phyloP scores from a whole-genome alignment of 768 basidiomycete species.

The Lactarius sanguifluus region DNA sequence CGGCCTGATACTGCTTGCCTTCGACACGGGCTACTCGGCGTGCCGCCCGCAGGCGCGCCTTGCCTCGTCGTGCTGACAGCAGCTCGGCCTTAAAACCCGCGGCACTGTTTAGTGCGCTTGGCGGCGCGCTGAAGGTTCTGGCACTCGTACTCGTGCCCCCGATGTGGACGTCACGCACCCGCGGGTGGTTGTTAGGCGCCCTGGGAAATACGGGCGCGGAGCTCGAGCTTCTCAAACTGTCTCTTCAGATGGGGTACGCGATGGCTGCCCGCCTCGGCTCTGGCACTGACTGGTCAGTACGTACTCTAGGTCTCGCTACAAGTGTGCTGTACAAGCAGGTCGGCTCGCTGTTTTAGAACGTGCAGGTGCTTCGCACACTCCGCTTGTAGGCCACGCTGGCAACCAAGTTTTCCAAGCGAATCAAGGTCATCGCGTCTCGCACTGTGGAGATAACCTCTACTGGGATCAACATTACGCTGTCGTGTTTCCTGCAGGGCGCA shows the following conservation, averaged over 20 bases:
- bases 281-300: neutral
- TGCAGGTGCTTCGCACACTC: constrained; percentile 33
- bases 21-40: constrained; percentile 30
- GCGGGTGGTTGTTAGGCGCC: constrained; percentile 36
- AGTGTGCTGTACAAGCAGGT: constrained; percentile 37
- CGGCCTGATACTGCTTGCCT: too few species aligned
- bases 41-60: constrained; percentile 14
- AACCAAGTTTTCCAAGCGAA: constrained; percentile 39
- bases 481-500: constrained; percentile 35
- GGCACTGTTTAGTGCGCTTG: too few species aligned
- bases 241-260: constrained; percentile 35
- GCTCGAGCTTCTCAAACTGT: constrained; percentile 32
- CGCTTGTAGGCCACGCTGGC: constrained; percentile 40
- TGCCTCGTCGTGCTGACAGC: constrained; percentile 30
- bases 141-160: constrained; percentile 27
- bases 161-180: constrained; percentile 36
- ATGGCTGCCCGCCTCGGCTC: neutral
- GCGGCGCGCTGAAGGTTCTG: constrained; percentile 26
- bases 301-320: constrained; percentile 24
- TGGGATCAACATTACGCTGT: constrained; percentile 31
- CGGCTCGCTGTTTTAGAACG: constrained; percentile 32
- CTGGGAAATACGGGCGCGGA: constrained; percentile 34
- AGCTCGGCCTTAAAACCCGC: neutral
- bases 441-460: constrained; percentile 32
- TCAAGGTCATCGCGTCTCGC: constrained; percentile 32